These are phyloP conservation scores for Talaromyces sp. DNA, from an alignment of 2,329 filamentous ascomycete species.

Conservation along the genomic window DNA sequence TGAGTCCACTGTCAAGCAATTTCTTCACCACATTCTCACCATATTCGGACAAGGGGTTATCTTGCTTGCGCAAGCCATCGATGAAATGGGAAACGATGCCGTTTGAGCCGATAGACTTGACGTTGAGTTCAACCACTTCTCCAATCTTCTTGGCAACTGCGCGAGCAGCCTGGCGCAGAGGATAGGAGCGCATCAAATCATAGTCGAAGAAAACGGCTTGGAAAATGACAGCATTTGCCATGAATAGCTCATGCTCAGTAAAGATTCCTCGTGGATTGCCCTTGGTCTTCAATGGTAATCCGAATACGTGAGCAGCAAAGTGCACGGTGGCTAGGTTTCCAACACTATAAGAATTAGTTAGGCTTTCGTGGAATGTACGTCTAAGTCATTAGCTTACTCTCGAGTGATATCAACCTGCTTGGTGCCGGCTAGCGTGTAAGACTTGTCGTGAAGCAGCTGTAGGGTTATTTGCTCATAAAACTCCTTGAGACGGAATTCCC, in stretches of 20 bases:
- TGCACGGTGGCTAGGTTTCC: slow-evolving; percentile 53
- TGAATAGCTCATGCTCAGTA: slow-evolving; percentile 54
- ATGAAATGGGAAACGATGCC: slow-evolving; percentile 52
- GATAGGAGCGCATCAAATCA: slow-evolving; percentile 63
- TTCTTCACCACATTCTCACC: slow-evolving; percentile 62
- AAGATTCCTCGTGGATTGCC: slow-evolving; percentile 49
- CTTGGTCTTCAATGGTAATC: slow-evolving; percentile 52
- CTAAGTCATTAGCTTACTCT: slow-evolving; percentile 36
- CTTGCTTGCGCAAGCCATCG: slow-evolving; percentile 46
- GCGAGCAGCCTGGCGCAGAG: slow-evolving; percentile 55
- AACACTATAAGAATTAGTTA: slow-evolving; percentile 25
- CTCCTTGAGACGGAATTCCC: slow-evolving; percentile 57
- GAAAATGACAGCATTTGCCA: slow-evolving; percentile 61
- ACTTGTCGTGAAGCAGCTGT: slow-evolving; percentile 59
- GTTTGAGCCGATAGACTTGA: slow-evolving; percentile 56
- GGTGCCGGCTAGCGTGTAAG: slow-evolving; percentile 57
- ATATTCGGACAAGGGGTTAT: slow-evolving; percentile 56
- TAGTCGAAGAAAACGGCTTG: slow-evolving; percentile 61
- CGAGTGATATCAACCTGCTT: slow-evolving; percentile 66
- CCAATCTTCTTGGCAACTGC: slow-evolving; percentile 57
- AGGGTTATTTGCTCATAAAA: slow-evolving; percentile 63
- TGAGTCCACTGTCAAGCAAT: slow-evolving; percentile 59
- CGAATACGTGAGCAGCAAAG: slow-evolving; percentile 52
- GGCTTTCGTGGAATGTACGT: not conserved
- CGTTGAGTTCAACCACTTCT: slow-evolving; percentile 57